Evolutionary conservation across 805 yeast genomes (phyloP), one percentile per base, ranked within the genome.

Genomic region (Isabelozyma gotoi): DNA sequence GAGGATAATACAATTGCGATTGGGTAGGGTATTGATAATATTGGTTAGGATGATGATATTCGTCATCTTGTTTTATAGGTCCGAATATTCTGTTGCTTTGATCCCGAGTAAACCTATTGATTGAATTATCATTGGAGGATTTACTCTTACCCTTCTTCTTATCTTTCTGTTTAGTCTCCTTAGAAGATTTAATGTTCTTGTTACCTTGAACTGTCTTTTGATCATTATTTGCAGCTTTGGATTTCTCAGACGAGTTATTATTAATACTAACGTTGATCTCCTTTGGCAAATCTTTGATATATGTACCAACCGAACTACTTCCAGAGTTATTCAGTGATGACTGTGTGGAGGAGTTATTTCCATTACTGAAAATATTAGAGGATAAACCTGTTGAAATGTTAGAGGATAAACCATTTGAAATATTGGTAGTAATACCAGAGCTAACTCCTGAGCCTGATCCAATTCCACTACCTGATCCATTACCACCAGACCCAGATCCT

Each of bases 21-120:
- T 45, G 38, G 4, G 52, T 42, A 3, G 65, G 65, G 38, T 60
- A 59, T 45, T 56, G 55, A 33, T 51, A 59, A 35, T 59, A 59
- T 27, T 44, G 48, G n/a, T 20, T 36, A 24, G 29, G 50, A 53
- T 35, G 49, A 42, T 11, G 19, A 34, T 7, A 37, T 24, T 32
- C 40, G 37, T 20, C 37, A 14, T 36, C 16, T 14, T 36, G 15
- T 8, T 36, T 36, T 8, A 20, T 20, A 5, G 21, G 41, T 14
- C 58, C 60, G 45, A 55, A 53, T 7, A 50, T 46, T 40, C 59
- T 45, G 29, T 42, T 43, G 24, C 57, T 48, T 47, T 55, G 59
- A 38, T 55, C 59, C 33, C 49, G 47, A 8, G 57, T 49, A 33
- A 48, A 55, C 24, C 39, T 43, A 33, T 44, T 50, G 39, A 45